Percentiles rank a stretch among this genome's conserved stretches.
These are phyloP conservation scores for Ligustrum vulgare DNA, from an alignment of 257 asterid genomes.

Conservation along the genomic window DNA sequence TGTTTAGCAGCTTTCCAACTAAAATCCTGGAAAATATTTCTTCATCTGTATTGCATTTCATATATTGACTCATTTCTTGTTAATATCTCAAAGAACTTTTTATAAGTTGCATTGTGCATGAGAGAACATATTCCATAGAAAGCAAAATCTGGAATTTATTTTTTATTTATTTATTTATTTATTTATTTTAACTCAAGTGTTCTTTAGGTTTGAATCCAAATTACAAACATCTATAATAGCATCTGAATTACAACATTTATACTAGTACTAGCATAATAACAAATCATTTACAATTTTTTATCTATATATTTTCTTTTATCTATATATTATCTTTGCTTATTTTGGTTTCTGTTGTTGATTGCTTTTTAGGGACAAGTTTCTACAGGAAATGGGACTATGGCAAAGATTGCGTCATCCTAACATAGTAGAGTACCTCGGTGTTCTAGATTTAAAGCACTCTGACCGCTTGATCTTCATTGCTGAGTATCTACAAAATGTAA, in stretches of 20 bases:
- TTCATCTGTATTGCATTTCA: background rate
- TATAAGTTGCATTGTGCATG: background rate
- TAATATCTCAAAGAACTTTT: background rate
- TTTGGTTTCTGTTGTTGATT: background rate
- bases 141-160: background rate
- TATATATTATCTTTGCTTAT: background rate
- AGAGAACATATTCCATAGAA: background rate
- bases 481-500: constrained; percentile 62
- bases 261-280: background rate
- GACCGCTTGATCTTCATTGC: constrained; percentile 55
- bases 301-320: background rate
- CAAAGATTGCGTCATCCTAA: constrained; percentile 62
- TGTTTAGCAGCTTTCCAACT: background rate
- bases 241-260: background rate
- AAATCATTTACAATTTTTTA: background rate
- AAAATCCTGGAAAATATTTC: background rate
- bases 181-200: background rate
- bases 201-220: background rate
- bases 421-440: constrained; percentile 65
- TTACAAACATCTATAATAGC: background rate
- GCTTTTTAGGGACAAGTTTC: constrained; percentile 49
- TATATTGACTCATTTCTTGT: background rate
- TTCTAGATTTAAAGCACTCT: constrained; percentile 41
- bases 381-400: constrained; percentile 62
- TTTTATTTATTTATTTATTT: too few species aligned